Conservation (phyloP, 177 flowering plant species). For the Vitis hybrid region DNA sequence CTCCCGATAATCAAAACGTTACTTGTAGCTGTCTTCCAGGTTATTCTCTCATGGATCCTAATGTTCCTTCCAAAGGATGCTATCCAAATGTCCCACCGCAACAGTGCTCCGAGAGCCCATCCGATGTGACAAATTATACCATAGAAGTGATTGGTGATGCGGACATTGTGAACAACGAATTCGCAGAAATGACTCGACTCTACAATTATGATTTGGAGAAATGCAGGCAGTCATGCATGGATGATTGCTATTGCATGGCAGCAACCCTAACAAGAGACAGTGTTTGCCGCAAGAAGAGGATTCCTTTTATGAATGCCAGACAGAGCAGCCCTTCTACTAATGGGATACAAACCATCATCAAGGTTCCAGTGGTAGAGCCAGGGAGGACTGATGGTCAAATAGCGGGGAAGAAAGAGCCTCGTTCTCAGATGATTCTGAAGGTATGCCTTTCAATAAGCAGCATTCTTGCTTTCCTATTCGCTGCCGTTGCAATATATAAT, state of each 20-base stretch:
- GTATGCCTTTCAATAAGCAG: slow-evolving; percentile 5
- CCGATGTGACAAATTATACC: not conserved
- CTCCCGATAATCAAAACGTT: slow-evolving; percentile 4
- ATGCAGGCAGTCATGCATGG: slow-evolving; percentile 10
- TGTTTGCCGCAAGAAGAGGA: slow-evolving; percentile 15
- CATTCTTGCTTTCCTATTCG: slow-evolving; percentile 8
- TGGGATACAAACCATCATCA: slow-evolving; percentile 13
- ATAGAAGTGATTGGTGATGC: slow-evolving; percentile 4
- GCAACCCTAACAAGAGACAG: slow-evolving; percentile 2
- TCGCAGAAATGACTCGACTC: too few species aligned
- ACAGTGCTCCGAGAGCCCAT: slow-evolving; percentile 1
- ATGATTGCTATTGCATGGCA: slow-evolving; percentile 18
- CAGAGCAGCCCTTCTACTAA: slow-evolving; percentile 7
- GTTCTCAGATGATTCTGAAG: slow-evolving; percentile 2
- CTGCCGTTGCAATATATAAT: slow-evolving; percentile 11
- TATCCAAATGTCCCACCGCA: slow-evolving; percentile 13
- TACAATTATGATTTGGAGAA: not conserved
- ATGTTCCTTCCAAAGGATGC: slow-evolving; percentile 21
- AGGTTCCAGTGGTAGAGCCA: slow-evolving; percentile 9
- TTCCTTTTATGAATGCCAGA: slow-evolving; percentile 23
- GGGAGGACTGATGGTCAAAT: not conserved
- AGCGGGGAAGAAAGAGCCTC: not conserved
- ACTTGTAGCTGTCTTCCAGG: slow-evolving; percentile 14
- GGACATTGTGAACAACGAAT: not conserved
- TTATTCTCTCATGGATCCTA: slow-evolving; percentile 17